Conservation (phyloP, 768 basidiomycete genomes). For the Arthromyces matolae region DNA sequence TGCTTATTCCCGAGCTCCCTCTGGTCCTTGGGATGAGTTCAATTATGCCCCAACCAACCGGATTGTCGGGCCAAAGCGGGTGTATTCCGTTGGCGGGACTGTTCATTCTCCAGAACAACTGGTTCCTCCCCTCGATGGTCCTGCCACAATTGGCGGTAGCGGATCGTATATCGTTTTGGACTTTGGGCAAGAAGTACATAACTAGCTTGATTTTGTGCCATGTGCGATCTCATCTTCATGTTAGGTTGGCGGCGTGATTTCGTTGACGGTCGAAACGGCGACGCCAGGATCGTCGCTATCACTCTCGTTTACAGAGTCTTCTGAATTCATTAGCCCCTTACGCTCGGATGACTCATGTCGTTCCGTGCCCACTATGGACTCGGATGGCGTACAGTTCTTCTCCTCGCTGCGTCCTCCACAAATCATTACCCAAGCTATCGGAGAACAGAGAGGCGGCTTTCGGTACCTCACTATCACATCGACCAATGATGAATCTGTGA, state of each 20-base stretch:
- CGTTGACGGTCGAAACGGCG: constrained; percentile 24
- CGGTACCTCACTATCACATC: constrained; percentile 44
- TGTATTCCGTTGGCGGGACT: constrained; percentile 23
- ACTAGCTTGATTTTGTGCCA: neutral
- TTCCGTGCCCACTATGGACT: constrained; percentile 19
- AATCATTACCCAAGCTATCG: constrained; percentile 31
- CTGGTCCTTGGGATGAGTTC: constrained; percentile 42
- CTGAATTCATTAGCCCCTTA: constrained; percentile 41
- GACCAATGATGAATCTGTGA: constrained; percentile 31
- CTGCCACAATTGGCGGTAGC: constrained; percentile 26
- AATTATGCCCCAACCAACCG: constrained; percentile 35
- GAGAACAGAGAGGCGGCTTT: constrained; percentile 44
- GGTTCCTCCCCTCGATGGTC: constrained; percentile 16
- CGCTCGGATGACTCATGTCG: constrained; percentile 40
- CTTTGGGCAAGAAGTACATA: constrained; percentile 34
- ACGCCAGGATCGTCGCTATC: constrained; percentile 33
- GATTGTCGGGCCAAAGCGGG: constrained; percentile 27
- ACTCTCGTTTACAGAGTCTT: constrained; percentile 48
- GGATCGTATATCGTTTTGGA: constrained; percentile 37
- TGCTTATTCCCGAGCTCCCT: constrained; percentile 26
- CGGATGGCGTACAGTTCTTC: constrained; percentile 34
- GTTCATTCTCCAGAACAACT: constrained; percentile 26
- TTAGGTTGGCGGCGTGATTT: constrained; percentile 32
- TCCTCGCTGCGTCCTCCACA: constrained; percentile 25
- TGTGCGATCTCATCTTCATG: neutral